phyloP scores from a whole-genome alignment of 192 early-diverging fungal species.

The Coemansia pectinata region DNA sequence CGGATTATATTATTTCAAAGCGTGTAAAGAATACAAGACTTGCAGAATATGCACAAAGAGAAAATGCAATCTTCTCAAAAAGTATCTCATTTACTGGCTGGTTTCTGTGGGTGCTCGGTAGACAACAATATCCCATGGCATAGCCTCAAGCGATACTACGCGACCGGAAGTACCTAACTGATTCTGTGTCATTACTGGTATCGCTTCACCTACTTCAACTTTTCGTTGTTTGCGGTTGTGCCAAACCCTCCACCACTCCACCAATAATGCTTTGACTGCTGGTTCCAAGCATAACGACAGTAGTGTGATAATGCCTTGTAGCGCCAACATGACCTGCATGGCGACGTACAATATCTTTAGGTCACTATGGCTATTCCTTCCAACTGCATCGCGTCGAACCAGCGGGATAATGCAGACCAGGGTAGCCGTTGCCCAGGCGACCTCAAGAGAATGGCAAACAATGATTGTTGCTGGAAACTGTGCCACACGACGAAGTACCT shows the following conservation, averaged over 20 bases:
- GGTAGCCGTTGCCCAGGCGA: slow-evolving; percentile 32
- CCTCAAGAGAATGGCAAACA: slow-evolving; percentile 25
- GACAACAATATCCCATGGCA: slow-evolving; percentile 24
- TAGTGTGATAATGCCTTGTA: slow-evolving; percentile 27
- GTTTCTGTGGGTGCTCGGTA: neutral
- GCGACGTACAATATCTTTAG: slow-evolving; percentile 25
- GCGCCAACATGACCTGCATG: slow-evolving; percentile 33
- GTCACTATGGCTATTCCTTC: neutral
- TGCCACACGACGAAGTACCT: slow-evolving; percentile 35
- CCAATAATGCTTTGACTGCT: slow-evolving; percentile 8
- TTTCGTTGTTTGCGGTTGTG: neutral
- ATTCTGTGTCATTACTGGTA: neutral
- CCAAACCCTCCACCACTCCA: slow-evolving; percentile 9
- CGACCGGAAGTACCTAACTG: neutral
- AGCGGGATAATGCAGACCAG: slow-evolving; percentile 20
- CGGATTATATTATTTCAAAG: neutral
- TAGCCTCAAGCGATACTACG: neutral
- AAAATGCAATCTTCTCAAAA: too few relatives aligned
- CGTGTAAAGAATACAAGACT: neutral
- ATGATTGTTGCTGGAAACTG: slow-evolving; percentile 37
- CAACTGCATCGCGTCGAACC: slow-evolving; percentile 1
- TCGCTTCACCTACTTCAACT: neutral
- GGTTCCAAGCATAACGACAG: slow-evolving; percentile 31
- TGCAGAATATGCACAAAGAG: neutral
- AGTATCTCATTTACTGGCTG: neutral